phyloP scores from a whole-genome alignment of 1,284 basidiomycete species.

The Lignosus rhinocerotis region DNA sequence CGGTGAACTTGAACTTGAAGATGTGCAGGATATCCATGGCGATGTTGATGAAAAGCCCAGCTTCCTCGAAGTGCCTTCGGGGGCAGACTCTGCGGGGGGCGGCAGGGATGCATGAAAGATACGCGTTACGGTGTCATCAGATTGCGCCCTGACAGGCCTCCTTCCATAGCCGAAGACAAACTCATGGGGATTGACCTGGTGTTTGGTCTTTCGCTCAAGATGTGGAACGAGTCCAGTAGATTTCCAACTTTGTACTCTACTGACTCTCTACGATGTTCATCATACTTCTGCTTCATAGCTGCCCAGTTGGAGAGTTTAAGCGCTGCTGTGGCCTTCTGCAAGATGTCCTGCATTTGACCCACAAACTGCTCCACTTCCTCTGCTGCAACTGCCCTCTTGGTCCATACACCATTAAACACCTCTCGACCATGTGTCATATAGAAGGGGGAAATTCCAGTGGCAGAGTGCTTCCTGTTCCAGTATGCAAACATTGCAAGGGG shows the following conservation, averaged over 20 bases:
- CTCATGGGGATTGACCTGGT: constrained; percentile 6
- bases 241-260: constrained; percentile 28
- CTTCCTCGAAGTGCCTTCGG: constrained; percentile 4
- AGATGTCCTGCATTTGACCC: constrained; percentile 3
- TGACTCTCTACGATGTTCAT: neutral
- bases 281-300: constrained; percentile 9
- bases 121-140: no score
- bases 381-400: neutral
- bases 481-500: constrained; percentile 30
- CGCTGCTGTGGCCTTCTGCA: neutral
- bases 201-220: constrained; percentile 30
- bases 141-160: no score
- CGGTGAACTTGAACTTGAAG: constrained; percentile 11
- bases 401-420: no score
- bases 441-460: constrained; percentile 34
- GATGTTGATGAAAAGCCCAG: constrained; percentile 5
- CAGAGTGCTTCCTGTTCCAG: constrained; percentile 25
- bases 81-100: neutral
- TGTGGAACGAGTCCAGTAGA: constrained; percentile 30
- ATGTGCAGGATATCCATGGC: constrained; percentile 21
- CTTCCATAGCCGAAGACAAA: constrained; percentile 26
- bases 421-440: constrained; percentile 15
- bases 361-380: constrained; percentile 7
- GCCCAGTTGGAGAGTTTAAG: constrained; percentile 1
- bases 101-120: no score